Conservation (phyloP, 192 early-diverging fungal species). For the Pilaira anomala region DNA sequence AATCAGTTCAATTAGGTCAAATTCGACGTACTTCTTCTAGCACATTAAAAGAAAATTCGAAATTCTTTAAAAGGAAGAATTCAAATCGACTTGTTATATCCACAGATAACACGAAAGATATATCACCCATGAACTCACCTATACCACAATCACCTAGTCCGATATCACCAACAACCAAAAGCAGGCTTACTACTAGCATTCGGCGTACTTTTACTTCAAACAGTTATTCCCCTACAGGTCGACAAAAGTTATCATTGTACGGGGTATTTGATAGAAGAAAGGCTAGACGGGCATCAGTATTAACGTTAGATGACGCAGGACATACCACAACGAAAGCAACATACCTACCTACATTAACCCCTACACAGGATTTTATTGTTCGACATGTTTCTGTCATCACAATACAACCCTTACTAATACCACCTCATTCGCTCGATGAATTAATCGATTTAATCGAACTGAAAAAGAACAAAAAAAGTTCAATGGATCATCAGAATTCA, state of each 20-base stretch:
- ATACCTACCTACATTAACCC: constrained; percentile 62
- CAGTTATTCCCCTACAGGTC: too few relatives aligned
- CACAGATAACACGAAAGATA: too few relatives aligned
- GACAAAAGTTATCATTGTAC: background rate
- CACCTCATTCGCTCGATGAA: constrained; percentile 67
- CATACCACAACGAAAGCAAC: constrained; percentile 1
- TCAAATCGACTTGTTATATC: too few relatives aligned
- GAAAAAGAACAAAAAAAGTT: constrained; percentile 43
- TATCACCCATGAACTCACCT: too few relatives aligned
- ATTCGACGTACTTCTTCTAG: background rate
- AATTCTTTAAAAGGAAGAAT: too few relatives aligned
- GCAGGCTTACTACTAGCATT: background rate
- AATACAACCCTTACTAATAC: constrained; percentile 65
- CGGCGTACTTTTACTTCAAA: background rate
- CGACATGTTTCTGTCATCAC: constrained; percentile 76
- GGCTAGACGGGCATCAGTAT: background rate
- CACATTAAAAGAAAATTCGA: background rate
- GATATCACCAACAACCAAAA: background rate
- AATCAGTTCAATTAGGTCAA: background rate
- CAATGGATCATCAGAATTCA: background rate
- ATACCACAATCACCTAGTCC: background rate
- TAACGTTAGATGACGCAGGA: background rate
- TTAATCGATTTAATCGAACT: constrained; percentile 71
- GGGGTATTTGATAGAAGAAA: constrained; percentile 1
- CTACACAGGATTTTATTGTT: constrained; percentile 74